Conservation (phyloP, 2,329 filamentous ascomycete species). For the Graphilbum ipis-grandicollis region DNA sequence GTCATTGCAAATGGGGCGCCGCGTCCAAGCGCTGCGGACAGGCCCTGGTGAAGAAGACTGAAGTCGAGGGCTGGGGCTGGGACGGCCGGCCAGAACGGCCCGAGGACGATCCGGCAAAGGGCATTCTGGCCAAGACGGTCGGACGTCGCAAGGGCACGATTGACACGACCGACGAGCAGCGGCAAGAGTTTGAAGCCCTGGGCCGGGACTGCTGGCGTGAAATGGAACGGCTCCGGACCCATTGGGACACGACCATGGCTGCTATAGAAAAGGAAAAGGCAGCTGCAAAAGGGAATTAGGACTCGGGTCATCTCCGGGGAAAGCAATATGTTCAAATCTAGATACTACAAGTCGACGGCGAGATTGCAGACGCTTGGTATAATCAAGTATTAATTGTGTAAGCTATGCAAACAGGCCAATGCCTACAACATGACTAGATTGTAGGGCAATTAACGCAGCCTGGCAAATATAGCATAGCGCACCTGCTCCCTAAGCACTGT, state of each 20-base stretch:
- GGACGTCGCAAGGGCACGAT: slow-evolving; percentile 41
- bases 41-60: slow-evolving; percentile 50
- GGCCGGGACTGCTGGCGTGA: slow-evolving; percentile 47
- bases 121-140: slow-evolving; percentile 30
- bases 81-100: slow-evolving; percentile 27
- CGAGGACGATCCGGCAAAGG: slow-evolving; percentile 27
- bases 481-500: no score
- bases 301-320: no score
- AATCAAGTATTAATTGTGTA: no score
- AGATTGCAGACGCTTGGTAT: no score
- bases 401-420: no score
- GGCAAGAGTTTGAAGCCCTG: slow-evolving; percentile 41
- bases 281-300: not conserved
- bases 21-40: slow-evolving; percentile 43
- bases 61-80: slow-evolving; percentile 77
- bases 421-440: no score
- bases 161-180: slow-evolving; percentile 42
- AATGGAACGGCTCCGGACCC: slow-evolving; percentile 52
- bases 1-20: slow-evolving; percentile 70
- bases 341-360: no score
- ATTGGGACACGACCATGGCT: slow-evolving; percentile 35
- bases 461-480: no score
- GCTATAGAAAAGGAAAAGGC: not conserved
- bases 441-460: no score
- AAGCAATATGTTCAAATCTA: no score